Evolutionary conservation across 768 basidiomycete species (phyloP).

Genomic region (Panus rudis): DNA sequence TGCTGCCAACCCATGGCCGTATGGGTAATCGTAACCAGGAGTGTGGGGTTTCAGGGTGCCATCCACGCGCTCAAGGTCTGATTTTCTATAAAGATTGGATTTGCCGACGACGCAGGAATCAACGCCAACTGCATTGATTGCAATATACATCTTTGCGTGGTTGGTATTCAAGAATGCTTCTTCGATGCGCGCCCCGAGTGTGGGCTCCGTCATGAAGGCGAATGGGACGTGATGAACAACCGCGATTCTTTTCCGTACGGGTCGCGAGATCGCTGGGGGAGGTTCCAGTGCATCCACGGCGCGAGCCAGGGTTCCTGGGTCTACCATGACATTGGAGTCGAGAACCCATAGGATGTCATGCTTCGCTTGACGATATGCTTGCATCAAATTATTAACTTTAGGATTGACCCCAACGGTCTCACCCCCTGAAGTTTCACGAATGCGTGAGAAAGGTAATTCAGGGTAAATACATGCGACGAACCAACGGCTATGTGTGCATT

Average conservation of each 20-base stretch:
- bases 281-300: constrained; percentile 70
- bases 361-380: constrained; percentile 70
- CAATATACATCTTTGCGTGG: constrained; percentile 97
- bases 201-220: constrained; percentile 62
- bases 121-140: constrained; percentile 80
- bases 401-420: constrained; percentile 88
- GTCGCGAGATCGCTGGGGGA: constrained; percentile 26
- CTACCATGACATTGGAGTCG: constrained; percentile 88
- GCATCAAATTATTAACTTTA: constrained; percentile 94
- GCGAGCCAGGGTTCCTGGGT: constrained; percentile 72
- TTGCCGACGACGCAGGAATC: constrained; percentile 98
- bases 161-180: constrained; percentile 95
- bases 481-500: constrained; percentile 72
- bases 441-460: neutral
- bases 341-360: constrained; percentile 95
- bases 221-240: constrained; percentile 96
- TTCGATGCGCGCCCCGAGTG: constrained; percentile 79
- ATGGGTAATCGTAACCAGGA: constrained; percentile 19
- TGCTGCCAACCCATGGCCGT: constrained; percentile 56
- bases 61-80: constrained; percentile 74
- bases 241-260: constrained; percentile 48
- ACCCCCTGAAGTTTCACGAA: constrained; percentile 47
- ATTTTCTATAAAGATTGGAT: constrained; percentile 88
- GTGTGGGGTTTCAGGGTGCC: constrained; percentile 50
- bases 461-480: constrained; percentile 27